Evolutionary conservation across 179 eudicot genomes (phyloP), one percentile per base, ranked within the genome.

Genomic region (Corrigiola litoralis): DNA sequence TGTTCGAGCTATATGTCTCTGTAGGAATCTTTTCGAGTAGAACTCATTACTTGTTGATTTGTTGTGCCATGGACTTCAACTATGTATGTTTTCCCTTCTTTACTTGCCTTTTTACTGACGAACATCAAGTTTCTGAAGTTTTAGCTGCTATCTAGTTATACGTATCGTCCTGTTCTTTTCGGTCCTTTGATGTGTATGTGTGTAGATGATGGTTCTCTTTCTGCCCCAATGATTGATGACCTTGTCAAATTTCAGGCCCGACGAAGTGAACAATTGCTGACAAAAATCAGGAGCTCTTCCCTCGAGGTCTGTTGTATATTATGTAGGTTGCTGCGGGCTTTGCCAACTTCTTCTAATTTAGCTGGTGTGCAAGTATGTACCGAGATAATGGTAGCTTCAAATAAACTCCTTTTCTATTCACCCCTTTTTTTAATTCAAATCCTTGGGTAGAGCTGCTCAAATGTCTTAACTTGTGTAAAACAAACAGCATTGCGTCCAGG

Each of bases 401-500:
- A 56, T 51, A 53, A 28, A 66, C 65, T 12, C 70, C 52, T 58
- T 58, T 24, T 24, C 28, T 21, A 23, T 29, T 27, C 58, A 28
- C 48, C 40, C 46, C 14, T 28, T 10, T 14, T 28, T 51, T 6
- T 50, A 37, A 8, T 28, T 59, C 40, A 29, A 47, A 50, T 5
- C 14, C 47, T 28, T 47, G 10, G 28, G 41, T 17, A 41, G 28
- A 29, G 29, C 36, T 61, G 25, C 21, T 23, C 37, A 13, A 18
- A 59, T 23, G 13, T 46, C 72, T 75, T 79, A 50, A 73, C 61
- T 60, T 69, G 36, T 71, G 61, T 46, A 57, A 20, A 29, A 68
- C 73, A 41, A 37, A 80, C 88, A 88, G 95, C 79, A 74, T 47
- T 86, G 84, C 66, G 78, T 75, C 75, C 88, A 85, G 81, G 97